phyloP scores from a whole-genome alignment of 2,329 filamentous ascomycete genomes.

The Harringtonia lauricola region DNA sequence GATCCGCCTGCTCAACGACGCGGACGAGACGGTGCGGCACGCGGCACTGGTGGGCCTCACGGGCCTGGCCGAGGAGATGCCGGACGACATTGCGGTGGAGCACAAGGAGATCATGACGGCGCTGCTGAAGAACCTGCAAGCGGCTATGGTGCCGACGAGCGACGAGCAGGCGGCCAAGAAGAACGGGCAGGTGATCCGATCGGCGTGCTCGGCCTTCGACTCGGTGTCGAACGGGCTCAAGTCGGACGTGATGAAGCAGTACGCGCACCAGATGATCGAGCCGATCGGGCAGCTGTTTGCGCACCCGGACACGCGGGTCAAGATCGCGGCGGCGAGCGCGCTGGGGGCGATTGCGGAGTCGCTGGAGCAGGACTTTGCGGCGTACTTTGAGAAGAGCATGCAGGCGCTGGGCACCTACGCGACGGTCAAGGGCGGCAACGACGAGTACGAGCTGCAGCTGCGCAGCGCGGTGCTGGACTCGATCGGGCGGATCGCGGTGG shows the following conservation, averaged over 20 bases:
- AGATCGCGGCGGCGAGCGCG: slow-evolving; percentile 79
- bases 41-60: slow-evolving; percentile 81
- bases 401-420: slow-evolving; percentile 76
- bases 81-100: slow-evolving; percentile 77
- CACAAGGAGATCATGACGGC: slow-evolving; percentile 77
- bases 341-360: slow-evolving; percentile 84
- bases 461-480: slow-evolving; percentile 85
- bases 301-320: slow-evolving; percentile 80
- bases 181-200: slow-evolving; percentile 77
- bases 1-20: slow-evolving; percentile 71
- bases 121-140: slow-evolving; percentile 79
- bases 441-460: slow-evolving; percentile 79
- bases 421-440: slow-evolving; percentile 76
- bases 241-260: slow-evolving; percentile 66
- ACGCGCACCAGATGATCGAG: slow-evolving; percentile 72
- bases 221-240: slow-evolving; percentile 81
- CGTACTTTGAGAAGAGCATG: slow-evolving; percentile 92
- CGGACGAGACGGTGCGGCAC: slow-evolving; percentile 73
- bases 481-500: slow-evolving; percentile 82
- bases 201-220: slow-evolving; percentile 82
- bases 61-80: slow-evolving; percentile 83
- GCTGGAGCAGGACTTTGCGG: slow-evolving; percentile 70
- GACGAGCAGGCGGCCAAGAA: slow-evolving; percentile 57
- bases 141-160: slow-evolving; percentile 57
- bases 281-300: slow-evolving; percentile 75